A percentile compares a stretch with the other conserved stretches of the same genome.
phyloP scores from a whole-genome alignment of 1,284 basidiomycete species.

The Apiotrichum laibachii region DNA sequence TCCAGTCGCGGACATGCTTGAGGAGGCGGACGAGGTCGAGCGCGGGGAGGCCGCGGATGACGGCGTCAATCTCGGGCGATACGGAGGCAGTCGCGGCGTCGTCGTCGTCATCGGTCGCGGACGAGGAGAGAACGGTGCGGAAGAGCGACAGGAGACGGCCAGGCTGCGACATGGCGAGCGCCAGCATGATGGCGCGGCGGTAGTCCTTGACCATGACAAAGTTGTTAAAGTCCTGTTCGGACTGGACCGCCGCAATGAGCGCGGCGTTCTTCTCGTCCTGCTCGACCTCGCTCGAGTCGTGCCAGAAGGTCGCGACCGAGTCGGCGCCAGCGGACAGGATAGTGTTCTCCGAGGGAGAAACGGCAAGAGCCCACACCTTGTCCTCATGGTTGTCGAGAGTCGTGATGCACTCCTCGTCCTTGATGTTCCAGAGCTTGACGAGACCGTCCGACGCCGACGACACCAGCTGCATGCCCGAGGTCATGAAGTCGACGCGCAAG shows the following conservation, averaged over 20 bases:
- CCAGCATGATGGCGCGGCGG: slow-evolving; percentile 82
- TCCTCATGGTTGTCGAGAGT: slow-evolving; percentile 97
- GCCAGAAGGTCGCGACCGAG: slow-evolving; percentile 88
- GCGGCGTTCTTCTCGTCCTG: slow-evolving; percentile 65
- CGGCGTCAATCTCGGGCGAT: slow-evolving; percentile 69
- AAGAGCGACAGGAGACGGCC: slow-evolving; percentile 82
- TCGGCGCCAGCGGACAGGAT: slow-evolving; percentile 93
- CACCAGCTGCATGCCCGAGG: slow-evolving; percentile 77
- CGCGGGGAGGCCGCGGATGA: slow-evolving; percentile 68
- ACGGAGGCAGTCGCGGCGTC: slow-evolving; percentile 57
- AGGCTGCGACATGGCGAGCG: slow-evolving; percentile 88
- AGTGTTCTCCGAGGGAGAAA: slow-evolving; percentile 70
- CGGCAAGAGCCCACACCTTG: slow-evolving; percentile 89
- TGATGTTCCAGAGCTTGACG: slow-evolving; percentile 92
- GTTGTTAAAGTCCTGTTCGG: slow-evolving; percentile 93
- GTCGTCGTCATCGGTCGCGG: not conserved
- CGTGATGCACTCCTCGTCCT: slow-evolving; percentile 77
- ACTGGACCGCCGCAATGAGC: slow-evolving; percentile 68
- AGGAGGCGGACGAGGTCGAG: slow-evolving; percentile 78
- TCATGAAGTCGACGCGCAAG: slow-evolving; percentile 85
- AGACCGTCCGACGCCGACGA: slow-evolving; percentile 89
- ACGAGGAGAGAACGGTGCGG: slow-evolving; percentile 56
- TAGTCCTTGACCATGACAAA: slow-evolving; percentile 87
- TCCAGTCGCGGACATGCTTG: slow-evolving; percentile 86
- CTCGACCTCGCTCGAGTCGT: slow-evolving; percentile 82